These are phyloP conservation scores for Daldinia childiae DNA, from an alignment of 495 filamentous ascomycete genomes.

Conservation along the genomic window DNA sequence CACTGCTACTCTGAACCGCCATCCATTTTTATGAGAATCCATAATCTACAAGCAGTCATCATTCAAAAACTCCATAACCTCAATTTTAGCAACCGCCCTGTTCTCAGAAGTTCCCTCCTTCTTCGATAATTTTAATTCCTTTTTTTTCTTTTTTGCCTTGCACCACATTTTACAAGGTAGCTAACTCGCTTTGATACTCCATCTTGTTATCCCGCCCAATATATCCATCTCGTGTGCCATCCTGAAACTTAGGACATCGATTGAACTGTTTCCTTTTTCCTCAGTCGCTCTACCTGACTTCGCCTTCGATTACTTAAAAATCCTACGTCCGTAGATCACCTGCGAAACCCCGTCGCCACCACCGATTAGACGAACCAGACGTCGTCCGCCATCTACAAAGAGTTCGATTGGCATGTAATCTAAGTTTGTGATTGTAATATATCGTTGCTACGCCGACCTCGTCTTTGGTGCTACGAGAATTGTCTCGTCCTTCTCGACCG, in stretches of 20 bases:
- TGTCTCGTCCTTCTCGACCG: constrained; percentile 14
- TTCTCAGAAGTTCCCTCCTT: constrained; percentile 16
- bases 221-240: constrained; percentile 24
- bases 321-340: constrained; percentile 26
- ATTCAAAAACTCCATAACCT: constrained; percentile 15
- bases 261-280: constrained; percentile 23
- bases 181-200: constrained; percentile 12
- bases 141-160: neutral
- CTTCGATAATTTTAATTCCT: constrained; percentile 3
- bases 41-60: constrained; percentile 11
- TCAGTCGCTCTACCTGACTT: constrained; percentile 18
- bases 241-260: constrained; percentile 23
- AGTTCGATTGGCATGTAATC: constrained; percentile 19
- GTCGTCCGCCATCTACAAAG: constrained; percentile 12
- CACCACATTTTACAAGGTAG: neutral
- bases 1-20: constrained; percentile 24
- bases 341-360: constrained; percentile 32
- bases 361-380: constrained; percentile 24
- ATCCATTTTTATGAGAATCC: constrained; percentile 27
- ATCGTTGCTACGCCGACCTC: constrained; percentile 26
- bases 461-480: constrained; percentile 31
- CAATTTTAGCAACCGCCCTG: constrained; percentile 15
- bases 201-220: constrained; percentile 11
- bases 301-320: constrained; percentile 35
- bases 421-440: constrained; percentile 33